Evolutionary conservation across 139 green algal species (phyloP), one percentile per base, ranked within the genome.

Genomic region (Haematococcus sp.): DNA sequence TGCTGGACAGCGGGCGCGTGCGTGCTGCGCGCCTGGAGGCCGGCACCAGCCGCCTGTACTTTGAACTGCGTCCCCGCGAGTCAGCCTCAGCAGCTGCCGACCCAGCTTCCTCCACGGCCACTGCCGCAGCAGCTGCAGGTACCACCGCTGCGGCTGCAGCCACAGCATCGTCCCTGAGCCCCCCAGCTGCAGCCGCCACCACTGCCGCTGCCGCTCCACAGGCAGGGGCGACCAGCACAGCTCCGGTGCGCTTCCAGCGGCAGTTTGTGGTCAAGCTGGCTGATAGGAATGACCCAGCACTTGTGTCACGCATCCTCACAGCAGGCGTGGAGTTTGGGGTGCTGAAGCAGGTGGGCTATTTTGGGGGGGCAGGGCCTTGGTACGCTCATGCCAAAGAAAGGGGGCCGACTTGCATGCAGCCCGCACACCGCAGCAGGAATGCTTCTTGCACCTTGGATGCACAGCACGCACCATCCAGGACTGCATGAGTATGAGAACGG

Each of bases 11-110:
- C 1, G 82, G 86, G 15, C 79, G 79, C 9, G 90, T 95, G 25
- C 60, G 77, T 0, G 55, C 88, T 9, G 88, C 81, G 5, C 73
- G 86, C 5, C 86, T 95, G 58, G 92, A 97, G 74, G 81, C 87
- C 11, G 78, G 78, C 28, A 84, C 70, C 55, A 72, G 76, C 55
- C 75, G 78, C 3, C 76, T 97, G 15, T 89, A 86, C 63, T 94
- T 97, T 40, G 84, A 90, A 66, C n/a, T 92, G 51, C 59, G 54
- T 2, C 35, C 46, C 49, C 34, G 69, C 1, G 30, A 73, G 25
- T n/a, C n/a, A n/a, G 63, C 66, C 23, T 27, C 68, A 35, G 55
- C 68, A 51, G 13, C 66, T 23, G 31, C 69, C 4, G 43, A 30
- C 7, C 4, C 17, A 31, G 33, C 51, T n/a, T 46, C 55, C 9